phyloP scores from a whole-genome alignment of 306 rosid genomes.

The Quercus alba region DNA sequence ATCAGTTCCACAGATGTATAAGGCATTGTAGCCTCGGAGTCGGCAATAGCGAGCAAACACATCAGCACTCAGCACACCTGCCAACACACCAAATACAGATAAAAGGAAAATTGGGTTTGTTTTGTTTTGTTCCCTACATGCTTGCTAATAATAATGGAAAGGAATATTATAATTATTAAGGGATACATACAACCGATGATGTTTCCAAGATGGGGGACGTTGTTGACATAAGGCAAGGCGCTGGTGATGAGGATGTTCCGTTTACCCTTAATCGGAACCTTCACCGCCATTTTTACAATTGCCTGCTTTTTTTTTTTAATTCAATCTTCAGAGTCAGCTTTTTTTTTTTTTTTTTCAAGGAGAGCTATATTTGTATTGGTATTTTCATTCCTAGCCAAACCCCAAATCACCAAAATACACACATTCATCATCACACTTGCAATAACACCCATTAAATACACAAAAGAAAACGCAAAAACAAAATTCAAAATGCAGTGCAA shows the following conservation, averaged over 20 bases:
- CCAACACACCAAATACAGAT: not conserved
- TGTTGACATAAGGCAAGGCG: constrained; percentile 93
- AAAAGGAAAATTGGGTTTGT: not conserved
- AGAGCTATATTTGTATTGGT: too few species aligned
- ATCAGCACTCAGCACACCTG: constrained; percentile 91
- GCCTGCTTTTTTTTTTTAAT: not conserved
- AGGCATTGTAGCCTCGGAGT: constrained; percentile 71
- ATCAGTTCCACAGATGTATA: constrained; percentile 90
- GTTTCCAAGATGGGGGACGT: constrained; percentile 96
- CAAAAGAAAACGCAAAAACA: too few species aligned
- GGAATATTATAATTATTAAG: not conserved
- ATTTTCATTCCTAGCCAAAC: too few species aligned
- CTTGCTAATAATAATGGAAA: too few species aligned
- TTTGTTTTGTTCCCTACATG: too few species aligned
- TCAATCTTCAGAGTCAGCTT: too few species aligned
- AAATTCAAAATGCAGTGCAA: too few species aligned
- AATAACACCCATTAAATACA: too few species aligned
- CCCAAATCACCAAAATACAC: too few species aligned
- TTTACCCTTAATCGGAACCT: constrained; percentile 75
- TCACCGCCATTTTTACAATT: constrained; percentile 20
- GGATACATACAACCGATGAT: constrained; percentile 66
- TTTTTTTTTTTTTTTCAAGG: too few species aligned
- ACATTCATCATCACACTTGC: too few species aligned
- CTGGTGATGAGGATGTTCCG: constrained; percentile 96
- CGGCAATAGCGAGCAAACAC: constrained; percentile 96